Evolutionary conservation across 495 filamentous ascomycete species (phyloP).

Genomic region (Friedmanniomyces endolithicus): DNA sequence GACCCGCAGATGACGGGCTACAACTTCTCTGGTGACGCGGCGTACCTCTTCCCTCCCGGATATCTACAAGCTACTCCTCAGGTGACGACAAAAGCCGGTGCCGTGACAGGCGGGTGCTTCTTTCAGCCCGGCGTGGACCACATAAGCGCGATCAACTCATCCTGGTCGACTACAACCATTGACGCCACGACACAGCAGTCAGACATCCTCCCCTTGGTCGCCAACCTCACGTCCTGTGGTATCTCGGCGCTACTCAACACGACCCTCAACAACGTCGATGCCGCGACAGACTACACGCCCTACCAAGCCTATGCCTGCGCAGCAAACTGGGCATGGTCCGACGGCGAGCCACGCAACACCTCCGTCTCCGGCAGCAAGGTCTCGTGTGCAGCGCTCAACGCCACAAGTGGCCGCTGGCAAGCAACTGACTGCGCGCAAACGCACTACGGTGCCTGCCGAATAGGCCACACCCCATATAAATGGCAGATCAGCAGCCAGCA

Average conservation of each 20-base stretch:
- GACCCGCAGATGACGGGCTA: conserved; percentile 46
- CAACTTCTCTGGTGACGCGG: conserved; percentile 33
- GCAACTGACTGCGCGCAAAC: conserved; percentile 40
- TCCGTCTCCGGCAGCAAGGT: conserved; percentile 27
- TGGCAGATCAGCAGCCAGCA: conserved; percentile 39
- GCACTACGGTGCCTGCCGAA: conserved; percentile 44
- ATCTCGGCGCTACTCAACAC: conserved; percentile 45
- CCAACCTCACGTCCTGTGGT: conserved; percentile 43
- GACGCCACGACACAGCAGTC: conserved; percentile 24
- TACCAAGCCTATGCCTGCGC: conserved; percentile 42
- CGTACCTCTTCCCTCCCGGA: conserved; percentile 34
- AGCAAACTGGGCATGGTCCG: conserved; percentile 48
- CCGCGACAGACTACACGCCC: conserved; percentile 32
- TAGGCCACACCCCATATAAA: conserved; percentile 37
- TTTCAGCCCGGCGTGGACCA: conserved; percentile 31
- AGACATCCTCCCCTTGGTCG: conserved; percentile 23
- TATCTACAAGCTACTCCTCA: conserved; percentile 26
- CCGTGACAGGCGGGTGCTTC: conserved; percentile 40
- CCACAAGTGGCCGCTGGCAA: conserved; percentile 40
- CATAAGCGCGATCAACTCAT: conserved; percentile 40
- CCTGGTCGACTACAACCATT: conserved; percentile 41
- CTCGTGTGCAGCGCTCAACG: conserved; percentile 44
- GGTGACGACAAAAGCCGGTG: conserved; percentile 29
- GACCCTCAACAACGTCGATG: conserved; percentile 41
- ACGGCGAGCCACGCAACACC: conserved; percentile 39